A percentile compares a stretch with the other conserved stretches of the same genome.
phyloP scores from a whole-genome alignment of 1,284 basidiomycete genomes.

The Spongispora temasekensis region DNA sequence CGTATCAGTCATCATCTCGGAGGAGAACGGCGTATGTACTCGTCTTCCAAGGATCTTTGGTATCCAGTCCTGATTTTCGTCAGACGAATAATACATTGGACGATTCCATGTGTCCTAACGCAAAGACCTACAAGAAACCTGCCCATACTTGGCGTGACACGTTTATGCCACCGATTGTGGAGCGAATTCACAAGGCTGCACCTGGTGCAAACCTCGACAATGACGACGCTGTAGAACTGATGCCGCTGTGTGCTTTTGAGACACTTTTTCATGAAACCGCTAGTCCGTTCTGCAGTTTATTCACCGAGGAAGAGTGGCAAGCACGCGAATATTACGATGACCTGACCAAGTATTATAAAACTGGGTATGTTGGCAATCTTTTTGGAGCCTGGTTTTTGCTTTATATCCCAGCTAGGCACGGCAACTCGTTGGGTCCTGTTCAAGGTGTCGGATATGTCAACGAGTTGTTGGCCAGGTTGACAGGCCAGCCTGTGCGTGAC shows the following conservation, averaged over 20 bases:
- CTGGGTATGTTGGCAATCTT: conserved; percentile 47
- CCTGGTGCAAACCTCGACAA: conserved; percentile 62
- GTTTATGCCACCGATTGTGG: conserved; percentile 59
- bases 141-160: conserved; percentile 53
- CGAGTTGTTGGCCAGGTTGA: conserved; percentile 83
- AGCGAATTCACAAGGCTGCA: conserved; percentile 60
- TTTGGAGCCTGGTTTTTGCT: background rate
- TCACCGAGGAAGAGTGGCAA: conserved; percentile 58
- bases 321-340: conserved; percentile 73
- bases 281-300: conserved; percentile 75
- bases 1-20: conserved; percentile 56
- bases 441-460: conserved; percentile 86
- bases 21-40: conserved; percentile 50
- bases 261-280: conserved; percentile 54
- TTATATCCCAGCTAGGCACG: conserved; percentile 48
- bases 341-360: conserved; percentile 76
- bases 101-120: conserved; percentile 65
- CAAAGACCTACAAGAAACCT: conserved; percentile 46
- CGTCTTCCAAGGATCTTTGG: too few species aligned
- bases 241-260: conserved; percentile 81
- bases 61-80: too few species aligned
- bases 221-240: conserved; percentile 60
- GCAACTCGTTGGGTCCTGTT: conserved; percentile 64
- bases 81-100: conserved; percentile 76
- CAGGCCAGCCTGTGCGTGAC: conserved; percentile 61